A percentile compares a stretch with the other conserved stretches of the same genome.
Evolutionary conservation across 768 basidiomycete species (phyloP).

Genomic region (Boletellus emodensis): DNA sequence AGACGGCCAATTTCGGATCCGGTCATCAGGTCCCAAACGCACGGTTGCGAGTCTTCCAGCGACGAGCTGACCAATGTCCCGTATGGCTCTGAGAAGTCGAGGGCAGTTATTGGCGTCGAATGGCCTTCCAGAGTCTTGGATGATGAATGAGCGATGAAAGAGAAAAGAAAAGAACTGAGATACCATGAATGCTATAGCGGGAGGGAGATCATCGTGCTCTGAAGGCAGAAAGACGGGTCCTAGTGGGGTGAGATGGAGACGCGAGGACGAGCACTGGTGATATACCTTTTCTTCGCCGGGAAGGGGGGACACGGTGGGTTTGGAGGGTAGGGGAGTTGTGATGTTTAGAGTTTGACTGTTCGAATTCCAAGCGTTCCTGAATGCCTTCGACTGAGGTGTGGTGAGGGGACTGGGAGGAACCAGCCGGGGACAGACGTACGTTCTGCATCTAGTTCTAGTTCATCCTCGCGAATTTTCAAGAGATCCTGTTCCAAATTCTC

Average conservation of each 20-base stretch:
- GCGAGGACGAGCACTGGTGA: neutral
- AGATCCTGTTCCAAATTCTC: conserved; percentile 78
- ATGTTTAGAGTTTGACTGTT: conserved; percentile 42
- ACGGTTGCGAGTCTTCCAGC: conserved; percentile 79
- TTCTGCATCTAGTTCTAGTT: conserved; percentile 95
- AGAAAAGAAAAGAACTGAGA: conserved; percentile 7
- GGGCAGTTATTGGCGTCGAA: conserved; percentile 73
- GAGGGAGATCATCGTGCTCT: conserved; percentile 93
- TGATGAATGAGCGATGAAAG: conserved; percentile 9
- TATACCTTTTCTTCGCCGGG: conserved; percentile 33
- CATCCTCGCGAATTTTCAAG: conserved; percentile 88
- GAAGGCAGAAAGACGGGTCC: conserved; percentile 96
- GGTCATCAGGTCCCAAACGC: conserved; percentile 91
- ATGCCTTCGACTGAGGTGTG: conserved; percentile 74
- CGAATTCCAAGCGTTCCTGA: conserved; percentile 75
- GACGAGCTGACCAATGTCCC: conserved; percentile 88
- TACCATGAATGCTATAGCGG: conserved; percentile 97
- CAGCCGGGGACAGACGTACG: conserved; percentile 46
- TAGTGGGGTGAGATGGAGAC: conserved; percentile 22
- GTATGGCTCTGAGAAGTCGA: conserved; percentile 97
- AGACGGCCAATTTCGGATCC: conserved; percentile 85
- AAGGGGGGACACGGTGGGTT: conserved; percentile 22
- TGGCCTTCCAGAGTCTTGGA: conserved; percentile 80
- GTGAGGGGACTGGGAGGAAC: conserved; percentile 4
- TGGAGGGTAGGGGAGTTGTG: conserved; percentile 13